A percentile compares a stretch with the other conserved stretches of the same genome.
phyloP scores from a whole-genome alignment of 192 early-diverging fungal species.

The Coemansia sp. region DNA sequence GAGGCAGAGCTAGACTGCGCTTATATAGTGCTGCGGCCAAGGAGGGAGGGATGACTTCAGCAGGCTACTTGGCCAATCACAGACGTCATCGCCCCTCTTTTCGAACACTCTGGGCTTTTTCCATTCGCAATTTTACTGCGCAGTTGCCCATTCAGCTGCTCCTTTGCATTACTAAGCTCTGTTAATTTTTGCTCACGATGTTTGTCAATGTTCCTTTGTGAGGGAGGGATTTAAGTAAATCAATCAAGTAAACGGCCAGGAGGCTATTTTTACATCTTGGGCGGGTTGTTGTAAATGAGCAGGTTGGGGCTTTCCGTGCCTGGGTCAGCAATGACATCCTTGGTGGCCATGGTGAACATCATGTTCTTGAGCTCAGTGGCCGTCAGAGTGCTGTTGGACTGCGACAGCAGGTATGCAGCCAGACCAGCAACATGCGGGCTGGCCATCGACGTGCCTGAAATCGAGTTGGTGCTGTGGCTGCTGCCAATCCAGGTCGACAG shows the following conservation, averaged over 20 bases:
- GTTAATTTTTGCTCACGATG: no score
- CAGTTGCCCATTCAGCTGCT: neutral
- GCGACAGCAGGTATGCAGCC: conserved; percentile 70
- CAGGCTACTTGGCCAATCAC: neutral
- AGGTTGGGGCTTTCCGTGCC: conserved; percentile 64
- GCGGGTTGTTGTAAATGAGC: conserved; percentile 67
- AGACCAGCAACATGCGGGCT: conserved; percentile 89
- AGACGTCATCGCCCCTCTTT: neutral
- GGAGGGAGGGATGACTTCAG: no score
- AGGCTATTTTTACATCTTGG: conserved; percentile 26
- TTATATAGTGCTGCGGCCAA: neutral
- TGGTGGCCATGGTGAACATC: conserved; percentile 63
- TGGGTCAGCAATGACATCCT: conserved; percentile 58
- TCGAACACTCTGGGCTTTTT: neutral
- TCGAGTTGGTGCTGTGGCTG: conserved; percentile 73
- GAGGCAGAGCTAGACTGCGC: neutral
- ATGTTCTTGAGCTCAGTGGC: conserved; percentile 68
- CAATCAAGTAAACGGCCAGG: conserved; percentile 20
- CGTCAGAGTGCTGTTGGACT: conserved; percentile 50
- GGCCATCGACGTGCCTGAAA: conserved; percentile 96
- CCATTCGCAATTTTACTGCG: neutral
- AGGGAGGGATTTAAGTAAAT: no score
- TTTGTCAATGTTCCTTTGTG: no score
- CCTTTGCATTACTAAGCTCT: no score
- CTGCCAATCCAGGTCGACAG: conserved; percentile 76